Evolutionary conservation across 2,329 filamentous ascomycete species (phyloP).

Genomic region (Paracoccidioides lutzii): DNA sequence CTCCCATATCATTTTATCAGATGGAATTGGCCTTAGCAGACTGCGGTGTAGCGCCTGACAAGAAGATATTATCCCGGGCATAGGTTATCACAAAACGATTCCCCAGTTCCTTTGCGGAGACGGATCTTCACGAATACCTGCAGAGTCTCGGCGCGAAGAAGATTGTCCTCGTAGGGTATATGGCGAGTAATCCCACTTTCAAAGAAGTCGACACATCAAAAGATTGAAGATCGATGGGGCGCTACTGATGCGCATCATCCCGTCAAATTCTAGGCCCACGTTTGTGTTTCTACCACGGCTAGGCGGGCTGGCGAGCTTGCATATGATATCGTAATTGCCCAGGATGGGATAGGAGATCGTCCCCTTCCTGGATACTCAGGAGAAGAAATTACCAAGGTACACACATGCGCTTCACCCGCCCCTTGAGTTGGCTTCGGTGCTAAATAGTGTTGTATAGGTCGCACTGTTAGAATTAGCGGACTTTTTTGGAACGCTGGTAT

Average conservation of each 20-base stretch:
- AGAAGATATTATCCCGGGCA: not conserved
- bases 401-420: not conserved
- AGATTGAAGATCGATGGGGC: not conserved
- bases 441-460: slow-evolving; percentile 23
- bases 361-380: slow-evolving; percentile 51
- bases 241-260: not conserved
- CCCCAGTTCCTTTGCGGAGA: slow-evolving; percentile 49
- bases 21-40: no score
- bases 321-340: slow-evolving; percentile 49
- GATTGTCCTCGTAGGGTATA: slow-evolving; percentile 39
- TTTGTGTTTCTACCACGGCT: slow-evolving; percentile 51
- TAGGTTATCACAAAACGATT: slow-evolving; percentile 40
- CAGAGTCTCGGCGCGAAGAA: slow-evolving; percentile 41
- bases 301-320: slow-evolving; percentile 47
- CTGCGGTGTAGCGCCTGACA: not conserved
- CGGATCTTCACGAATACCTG: slow-evolving; percentile 45
- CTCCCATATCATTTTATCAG: not conserved
- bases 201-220: not conserved
- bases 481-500: slow-evolving; percentile 49
- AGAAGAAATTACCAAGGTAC: slow-evolving; percentile 37
- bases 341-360: slow-evolving; percentile 53
- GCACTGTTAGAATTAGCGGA: slow-evolving; percentile 49
- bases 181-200: slow-evolving; percentile 11
- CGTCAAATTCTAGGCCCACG: slow-evolving; percentile 40
- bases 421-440: not conserved